phyloP scores from a whole-genome alignment of 208 protist genomes.

The Eutreptiella sp. region DNA sequence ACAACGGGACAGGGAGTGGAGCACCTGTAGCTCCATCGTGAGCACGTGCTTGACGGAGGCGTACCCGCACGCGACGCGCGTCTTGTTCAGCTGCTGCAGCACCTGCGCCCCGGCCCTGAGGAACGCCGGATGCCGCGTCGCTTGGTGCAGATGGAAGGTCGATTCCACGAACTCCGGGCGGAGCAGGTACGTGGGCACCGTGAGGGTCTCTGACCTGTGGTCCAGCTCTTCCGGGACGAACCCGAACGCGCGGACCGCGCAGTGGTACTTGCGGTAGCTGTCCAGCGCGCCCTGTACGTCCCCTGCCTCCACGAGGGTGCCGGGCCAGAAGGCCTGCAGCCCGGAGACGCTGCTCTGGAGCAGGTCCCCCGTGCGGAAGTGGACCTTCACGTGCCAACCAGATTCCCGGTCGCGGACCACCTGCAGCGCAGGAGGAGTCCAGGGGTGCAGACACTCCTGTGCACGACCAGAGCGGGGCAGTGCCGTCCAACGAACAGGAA shows the following conservation, averaged over 20 bases:
- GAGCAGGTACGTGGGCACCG: constrained; percentile 48
- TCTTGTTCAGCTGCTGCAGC: constrained; percentile 22
- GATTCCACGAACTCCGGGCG: constrained; percentile 58
- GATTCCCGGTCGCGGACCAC: too few species aligned
- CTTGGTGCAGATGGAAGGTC: constrained; percentile 46
- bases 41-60: constrained; percentile 20
- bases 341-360: constrained; percentile 43
- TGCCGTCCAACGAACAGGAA: too few species aligned
- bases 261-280: constrained; percentile 46
- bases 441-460: too few species aligned
- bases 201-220: too few species aligned
- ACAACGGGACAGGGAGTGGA: too few species aligned
- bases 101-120: constrained; percentile 36
- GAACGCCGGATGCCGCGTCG: constrained; percentile 30
- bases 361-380: constrained; percentile 41
- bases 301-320: constrained; percentile 60
- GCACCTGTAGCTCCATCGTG: constrained; percentile 25
- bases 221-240: constrained; percentile 57
- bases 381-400: constrained; percentile 50
- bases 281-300: constrained; percentile 52
- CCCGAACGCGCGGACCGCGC: constrained; percentile 57
- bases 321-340: constrained; percentile 73
- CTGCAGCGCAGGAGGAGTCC: too few species aligned
- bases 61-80: constrained; percentile 37
- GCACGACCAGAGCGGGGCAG: too few species aligned